These are phyloP conservation scores for Luffa acutangula DNA, from an alignment of 306 rosid species.

Conservation along the genomic window DNA sequence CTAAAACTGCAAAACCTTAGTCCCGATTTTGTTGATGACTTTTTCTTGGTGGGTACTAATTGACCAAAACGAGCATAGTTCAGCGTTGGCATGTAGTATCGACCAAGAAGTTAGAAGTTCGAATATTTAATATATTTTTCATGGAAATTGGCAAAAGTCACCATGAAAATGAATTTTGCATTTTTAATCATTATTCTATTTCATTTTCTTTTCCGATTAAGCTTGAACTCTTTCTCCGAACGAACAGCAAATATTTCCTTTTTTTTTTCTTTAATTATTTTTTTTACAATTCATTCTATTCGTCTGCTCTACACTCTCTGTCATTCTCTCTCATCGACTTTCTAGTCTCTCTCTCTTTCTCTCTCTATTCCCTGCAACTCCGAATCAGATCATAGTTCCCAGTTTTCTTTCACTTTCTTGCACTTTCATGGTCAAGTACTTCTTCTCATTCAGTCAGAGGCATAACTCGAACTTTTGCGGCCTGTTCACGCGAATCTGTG, in stretches of 20 bases:
- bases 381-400: slow-evolving; percentile 62
- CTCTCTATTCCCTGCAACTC: slow-evolving; percentile 12
- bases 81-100: too few species aligned
- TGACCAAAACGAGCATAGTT: too few species aligned
- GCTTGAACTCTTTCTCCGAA: not conserved
- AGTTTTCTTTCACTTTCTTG: slow-evolving; percentile 50
- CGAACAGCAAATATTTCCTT: not conserved
- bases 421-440: slow-evolving; percentile 15
- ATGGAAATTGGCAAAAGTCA: too few species aligned
- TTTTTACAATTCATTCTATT: slow-evolving; percentile 1
- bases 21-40: too few species aligned
- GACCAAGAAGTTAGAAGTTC: too few species aligned
- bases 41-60: too few species aligned
- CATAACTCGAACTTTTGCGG: slow-evolving; percentile 15
- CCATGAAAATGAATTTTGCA: not conserved
- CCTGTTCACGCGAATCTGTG: slow-evolving; percentile 32
- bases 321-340: slow-evolving; percentile 15
- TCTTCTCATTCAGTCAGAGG: slow-evolving; percentile 24
- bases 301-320: slow-evolving; percentile 10
- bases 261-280: not conserved
- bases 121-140: too few species aligned
- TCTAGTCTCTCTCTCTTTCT: slow-evolving; percentile 13
- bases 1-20: too few species aligned
- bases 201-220: not conserved
- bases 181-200: not conserved